These are phyloP conservation scores for Mesotaenium endlicherianum DNA, from an alignment of 139 green algal species.

Conservation along the genomic window DNA sequence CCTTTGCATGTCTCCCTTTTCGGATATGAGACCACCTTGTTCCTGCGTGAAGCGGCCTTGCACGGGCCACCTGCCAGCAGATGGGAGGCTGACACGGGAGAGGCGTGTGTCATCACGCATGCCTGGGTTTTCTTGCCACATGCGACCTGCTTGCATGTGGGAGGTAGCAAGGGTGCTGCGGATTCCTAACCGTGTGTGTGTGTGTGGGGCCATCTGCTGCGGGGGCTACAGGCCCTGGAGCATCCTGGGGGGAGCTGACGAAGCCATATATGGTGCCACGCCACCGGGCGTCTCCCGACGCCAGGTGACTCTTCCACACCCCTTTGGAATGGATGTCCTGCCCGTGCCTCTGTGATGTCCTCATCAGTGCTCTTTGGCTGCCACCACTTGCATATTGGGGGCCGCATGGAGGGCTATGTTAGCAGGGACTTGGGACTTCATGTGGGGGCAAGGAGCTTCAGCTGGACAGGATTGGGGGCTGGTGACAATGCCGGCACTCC, in stretches of 20 bases:
- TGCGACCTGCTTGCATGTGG: no score
- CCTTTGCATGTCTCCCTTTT: not conserved
- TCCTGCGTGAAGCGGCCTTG: not conserved
- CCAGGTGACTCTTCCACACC: not conserved
- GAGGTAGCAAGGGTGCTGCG: no score
- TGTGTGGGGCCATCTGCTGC: not conserved
- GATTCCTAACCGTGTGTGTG: not conserved
- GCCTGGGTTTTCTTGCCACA: not conserved
- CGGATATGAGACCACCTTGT: not conserved
- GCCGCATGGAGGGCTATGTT: no score
- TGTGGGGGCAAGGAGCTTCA: no score
- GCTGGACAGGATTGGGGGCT: no score
- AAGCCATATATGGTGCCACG: conserved; percentile 9
- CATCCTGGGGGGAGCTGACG: conserved; percentile 30
- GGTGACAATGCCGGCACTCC: no score
- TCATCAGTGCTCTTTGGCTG: not conserved
- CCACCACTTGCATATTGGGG: not conserved
- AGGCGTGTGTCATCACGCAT: not conserved
- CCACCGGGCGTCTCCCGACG: not conserved
- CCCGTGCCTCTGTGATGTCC: not conserved
- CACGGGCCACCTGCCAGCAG: not conserved
- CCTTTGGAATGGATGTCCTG: not conserved
- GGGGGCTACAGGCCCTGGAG: conserved; percentile 7
- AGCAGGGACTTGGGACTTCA: no score
- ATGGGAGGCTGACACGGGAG: not conserved